Evolutionary conservation across 2,329 filamentous ascomycete species (phyloP).

Genomic region (Rhynchosporium agropyri): DNA sequence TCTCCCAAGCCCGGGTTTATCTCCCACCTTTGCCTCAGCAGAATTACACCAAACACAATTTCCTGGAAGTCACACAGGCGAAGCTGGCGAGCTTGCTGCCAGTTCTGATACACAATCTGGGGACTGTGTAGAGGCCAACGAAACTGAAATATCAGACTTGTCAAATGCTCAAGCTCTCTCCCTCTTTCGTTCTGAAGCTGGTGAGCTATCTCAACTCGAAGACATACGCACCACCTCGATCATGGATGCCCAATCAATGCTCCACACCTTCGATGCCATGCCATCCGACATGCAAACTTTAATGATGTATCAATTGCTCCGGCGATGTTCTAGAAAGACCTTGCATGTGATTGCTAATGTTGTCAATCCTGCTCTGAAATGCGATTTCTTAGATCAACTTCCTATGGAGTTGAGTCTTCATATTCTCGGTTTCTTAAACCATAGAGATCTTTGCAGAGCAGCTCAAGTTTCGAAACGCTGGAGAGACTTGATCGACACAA

Average conservation of each 20-base stretch:
- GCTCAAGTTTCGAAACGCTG: slow-evolving; percentile 94
- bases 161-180: slow-evolving; percentile 48
- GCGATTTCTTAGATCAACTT: slow-evolving; percentile 84
- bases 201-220: slow-evolving; percentile 36
- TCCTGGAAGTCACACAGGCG: slow-evolving; percentile 49
- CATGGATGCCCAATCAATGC: slow-evolving; percentile 80
- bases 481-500: slow-evolving; percentile 86
- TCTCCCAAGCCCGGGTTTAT: slow-evolving; percentile 90
- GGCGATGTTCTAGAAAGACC: slow-evolving; percentile 83
- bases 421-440: slow-evolving; percentile 83
- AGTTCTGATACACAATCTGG: slow-evolving; percentile 42
- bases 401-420: slow-evolving; percentile 87
- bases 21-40: slow-evolving; percentile 80
- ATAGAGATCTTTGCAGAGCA: slow-evolving; percentile 82
- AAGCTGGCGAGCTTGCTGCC: slow-evolving; percentile 42
- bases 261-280: slow-evolving; percentile 89
- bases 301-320: slow-evolving; percentile 94
- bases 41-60: slow-evolving; percentile 45
- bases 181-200: slow-evolving; percentile 35
- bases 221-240: slow-evolving; percentile 46
- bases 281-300: slow-evolving; percentile 91
- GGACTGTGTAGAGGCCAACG: slow-evolving; percentile 36
- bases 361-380: slow-evolving; percentile 92
- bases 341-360: slow-evolving; percentile 86
- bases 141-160: slow-evolving; percentile 28